Base-by-base conservation (phyloP, 2,329 filamentous ascomycete species). In the Aureobasidium vineae region DNA sequence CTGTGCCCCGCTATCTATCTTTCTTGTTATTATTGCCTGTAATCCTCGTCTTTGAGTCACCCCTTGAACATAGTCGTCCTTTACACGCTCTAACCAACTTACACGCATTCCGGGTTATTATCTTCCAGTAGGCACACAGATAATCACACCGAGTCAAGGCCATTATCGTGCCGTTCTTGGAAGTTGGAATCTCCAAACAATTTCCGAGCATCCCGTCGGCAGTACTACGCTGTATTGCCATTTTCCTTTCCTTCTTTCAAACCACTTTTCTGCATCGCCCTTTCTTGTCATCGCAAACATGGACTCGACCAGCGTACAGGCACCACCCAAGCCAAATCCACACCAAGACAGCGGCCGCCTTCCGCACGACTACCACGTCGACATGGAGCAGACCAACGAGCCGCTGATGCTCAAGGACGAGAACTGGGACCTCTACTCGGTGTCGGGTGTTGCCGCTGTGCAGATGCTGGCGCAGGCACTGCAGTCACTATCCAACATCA, bases 391-490 rank as follows among this genome's bases (percentile, higher is more conserved):
- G 61, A 73, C 71, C 33, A 73, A 77, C 66, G 66, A 71, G 40
- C 70, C 74, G 2, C 67, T 75, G 45, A 64, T 68, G 41, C 70
- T 76, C 41, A 67, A 72, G 33, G 71, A 70, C 66, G 77, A 78
- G 57, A 75, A 79, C 47, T 83, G 90, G 77, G 88, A 92, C 75
- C 84, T 96, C 69, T 90, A 90, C 78, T 85, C 85, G 61, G 83
- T 97, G 68, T 80, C 87, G 0, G 87, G 92, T 3, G 82, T 88
- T 61, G 87, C 87, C 2, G 93, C 93, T 5, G 84, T 98, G 73
- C 90, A 89, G 73, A 81, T 96, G 69, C 84, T 98, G n/a, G 88
- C 88, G 70, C 83, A 86, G 45, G 76, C 78, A 15, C 73, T 82
- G 19, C 74, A 79, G 72, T 83, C 86, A 4, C 82, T 95, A 61